These are phyloP conservation scores for Apiospora pterosperma DNA, from an alignment of 2,329 filamentous ascomycete genomes.

Conservation along the genomic window DNA sequence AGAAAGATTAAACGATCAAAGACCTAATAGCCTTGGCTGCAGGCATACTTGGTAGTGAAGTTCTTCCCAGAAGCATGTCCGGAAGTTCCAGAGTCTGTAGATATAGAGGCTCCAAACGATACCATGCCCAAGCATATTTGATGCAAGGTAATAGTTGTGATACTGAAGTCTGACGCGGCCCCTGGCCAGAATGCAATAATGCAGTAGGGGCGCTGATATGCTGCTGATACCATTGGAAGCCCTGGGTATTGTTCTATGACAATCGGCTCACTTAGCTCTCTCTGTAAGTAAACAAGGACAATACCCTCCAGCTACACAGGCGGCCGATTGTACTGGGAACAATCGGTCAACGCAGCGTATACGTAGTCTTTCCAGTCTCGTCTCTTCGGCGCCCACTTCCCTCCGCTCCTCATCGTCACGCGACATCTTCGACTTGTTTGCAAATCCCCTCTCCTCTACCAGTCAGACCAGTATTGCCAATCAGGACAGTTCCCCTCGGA, in stretches of 20 bases:
- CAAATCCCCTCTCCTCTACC: not conserved
- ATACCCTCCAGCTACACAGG: no score
- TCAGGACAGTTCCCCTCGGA: not conserved
- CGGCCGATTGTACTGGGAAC: not conserved
- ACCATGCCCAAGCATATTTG: no score
- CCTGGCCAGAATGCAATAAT: not conserved
- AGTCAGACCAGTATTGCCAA: not conserved
- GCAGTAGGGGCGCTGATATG: not conserved
- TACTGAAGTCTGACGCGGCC: no score
- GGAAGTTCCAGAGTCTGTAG: no score
- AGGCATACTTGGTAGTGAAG: no score
- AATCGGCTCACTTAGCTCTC: not conserved
- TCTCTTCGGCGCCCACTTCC: not conserved
- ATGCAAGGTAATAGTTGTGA: no score
- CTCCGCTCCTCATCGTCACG: not conserved
- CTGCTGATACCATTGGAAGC: not conserved
- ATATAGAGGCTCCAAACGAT: no score
- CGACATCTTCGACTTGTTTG: not conserved
- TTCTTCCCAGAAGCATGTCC: no score
- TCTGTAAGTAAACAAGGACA: not conserved
- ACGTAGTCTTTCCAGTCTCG: not conserved
- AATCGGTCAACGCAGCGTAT: not conserved
- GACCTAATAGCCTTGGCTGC: no score
- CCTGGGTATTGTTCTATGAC: not conserved
- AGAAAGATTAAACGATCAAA: no score